Percentiles rank a stretch among this genome's conserved stretches.
Conservation (phyloP, 495 filamentous ascomycete species). For the Tuber microsphaerosporum region DNA sequence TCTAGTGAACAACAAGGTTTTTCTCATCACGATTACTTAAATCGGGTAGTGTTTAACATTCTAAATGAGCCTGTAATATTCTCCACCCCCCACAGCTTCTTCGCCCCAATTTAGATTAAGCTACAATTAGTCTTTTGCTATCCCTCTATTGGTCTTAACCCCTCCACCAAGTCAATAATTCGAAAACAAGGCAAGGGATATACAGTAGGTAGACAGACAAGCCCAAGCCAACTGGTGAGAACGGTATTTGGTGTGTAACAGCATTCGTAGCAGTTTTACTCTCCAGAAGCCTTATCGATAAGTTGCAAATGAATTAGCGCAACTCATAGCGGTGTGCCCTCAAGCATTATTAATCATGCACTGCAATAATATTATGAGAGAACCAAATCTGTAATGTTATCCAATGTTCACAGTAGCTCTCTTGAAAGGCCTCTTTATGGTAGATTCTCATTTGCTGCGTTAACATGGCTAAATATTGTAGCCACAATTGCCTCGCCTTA, state of each 20-base stretch:
- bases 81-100: too few relatives aligned
- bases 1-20: too few relatives aligned
- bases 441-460: background rate
- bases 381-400: background rate
- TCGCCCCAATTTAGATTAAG: too few relatives aligned
- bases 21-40: too few relatives aligned
- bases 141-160: too few relatives aligned
- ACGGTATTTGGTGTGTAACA: background rate
- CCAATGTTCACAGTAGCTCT: background rate
- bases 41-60: too few relatives aligned
- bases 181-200: too few relatives aligned
- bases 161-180: too few relatives aligned
- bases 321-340: background rate
- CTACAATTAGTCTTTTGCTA: too few relatives aligned
- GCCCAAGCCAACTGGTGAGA: background rate
- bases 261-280: background rate
- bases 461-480: background rate
- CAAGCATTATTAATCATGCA: background rate
- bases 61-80: too few relatives aligned
- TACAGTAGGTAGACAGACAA: background rate
- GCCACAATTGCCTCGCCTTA: background rate
- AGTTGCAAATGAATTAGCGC: background rate
- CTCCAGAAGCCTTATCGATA: background rate
- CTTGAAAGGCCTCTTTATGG: background rate
- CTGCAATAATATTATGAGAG: background rate